Base-by-base conservation (phyloP, 306 rosid species). In the Cucurbita pepo region DNA sequence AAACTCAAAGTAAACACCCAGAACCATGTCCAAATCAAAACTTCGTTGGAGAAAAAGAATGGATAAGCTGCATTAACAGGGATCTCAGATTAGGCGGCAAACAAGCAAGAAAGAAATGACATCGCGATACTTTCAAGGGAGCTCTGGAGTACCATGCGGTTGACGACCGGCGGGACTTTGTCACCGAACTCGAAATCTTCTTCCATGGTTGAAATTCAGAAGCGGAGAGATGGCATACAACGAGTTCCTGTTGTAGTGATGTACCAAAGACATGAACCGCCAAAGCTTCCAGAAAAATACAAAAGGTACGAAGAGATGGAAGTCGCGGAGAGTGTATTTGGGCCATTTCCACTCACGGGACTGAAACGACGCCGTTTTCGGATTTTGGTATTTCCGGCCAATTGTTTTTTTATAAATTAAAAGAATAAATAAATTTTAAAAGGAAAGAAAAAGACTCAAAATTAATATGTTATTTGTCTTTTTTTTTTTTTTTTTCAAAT, bases 81-180 rank as follows among this genome's bases (percentile, higher is more conserved):
- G 25, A 43, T 25, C 71, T 34, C 10, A 36, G 18, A 36, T 8
- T 9, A 58, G 57, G 54, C 41, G 10, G 41, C 14, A 4, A 56
- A 73, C 18, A 10, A 40, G n/a, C 10, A 48, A 37, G n/a, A 41
- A 57, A 7, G 47, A 57, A 19, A 18, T 43, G 50, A 19, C 10
- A 41, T n/a, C 3, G 12, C 3, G n/a, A 44, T 66, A 60, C 66
- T 18, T 50, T 9, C 0, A 61, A 21, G 25, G 8, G 70, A 47
- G 62, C 4, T 34, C 0, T 21, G 4, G 69, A 70, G 60, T 78
- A 86, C 88, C 83, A 67, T 48, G 67, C 79, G 80, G 66, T 86
- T 82, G 77, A 81, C 82, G 13, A 84, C 76, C 21, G 88, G 87
- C 76, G 87, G 87, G 8, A 81, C 84, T 56, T 30, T 75, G 10